These are phyloP conservation scores for Priceomyces haplophilus DNA, from an alignment of 805 yeast genomes.

Conservation along the genomic window DNA sequence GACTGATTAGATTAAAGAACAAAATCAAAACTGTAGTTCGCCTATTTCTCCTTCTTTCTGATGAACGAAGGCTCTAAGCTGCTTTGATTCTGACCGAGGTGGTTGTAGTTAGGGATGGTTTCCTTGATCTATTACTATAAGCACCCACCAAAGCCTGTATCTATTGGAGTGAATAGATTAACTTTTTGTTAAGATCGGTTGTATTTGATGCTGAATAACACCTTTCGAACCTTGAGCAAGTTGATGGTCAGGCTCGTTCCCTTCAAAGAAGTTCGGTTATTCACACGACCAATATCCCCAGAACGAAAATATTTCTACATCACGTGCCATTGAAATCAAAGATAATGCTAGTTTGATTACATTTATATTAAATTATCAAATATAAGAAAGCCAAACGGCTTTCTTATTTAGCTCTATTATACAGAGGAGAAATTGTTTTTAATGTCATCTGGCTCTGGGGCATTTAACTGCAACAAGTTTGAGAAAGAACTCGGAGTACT, in stretches of 20 bases:
- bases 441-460: conserved; percentile 1
- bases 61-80: background rate
- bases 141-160: background rate
- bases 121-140: background rate
- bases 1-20: background rate
- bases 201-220: background rate
- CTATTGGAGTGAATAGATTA: background rate
- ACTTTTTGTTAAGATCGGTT: background rate
- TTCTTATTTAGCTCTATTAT: background rate
- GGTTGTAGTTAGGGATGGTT: background rate
- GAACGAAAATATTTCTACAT: background rate
- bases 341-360: too few species aligned
- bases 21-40: background rate
- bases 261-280: background rate
- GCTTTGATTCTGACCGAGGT: background rate
- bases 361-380: background rate
- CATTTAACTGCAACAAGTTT: conserved; percentile 23
- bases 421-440: background rate
- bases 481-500: conserved; percentile 14
- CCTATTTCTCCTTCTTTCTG: background rate
- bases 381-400: background rate
- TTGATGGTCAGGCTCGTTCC: conserved; percentile 1
- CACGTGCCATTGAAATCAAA: background rate
- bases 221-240: conserved; percentile 1
- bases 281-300: conserved; percentile 1